A percentile compares a stretch with the other conserved stretches of the same genome.
These are phyloP conservation scores for Colletotrichum orbiculare DNA, from an alignment of 2,329 filamentous ascomycete species.

Conservation along the genomic window DNA sequence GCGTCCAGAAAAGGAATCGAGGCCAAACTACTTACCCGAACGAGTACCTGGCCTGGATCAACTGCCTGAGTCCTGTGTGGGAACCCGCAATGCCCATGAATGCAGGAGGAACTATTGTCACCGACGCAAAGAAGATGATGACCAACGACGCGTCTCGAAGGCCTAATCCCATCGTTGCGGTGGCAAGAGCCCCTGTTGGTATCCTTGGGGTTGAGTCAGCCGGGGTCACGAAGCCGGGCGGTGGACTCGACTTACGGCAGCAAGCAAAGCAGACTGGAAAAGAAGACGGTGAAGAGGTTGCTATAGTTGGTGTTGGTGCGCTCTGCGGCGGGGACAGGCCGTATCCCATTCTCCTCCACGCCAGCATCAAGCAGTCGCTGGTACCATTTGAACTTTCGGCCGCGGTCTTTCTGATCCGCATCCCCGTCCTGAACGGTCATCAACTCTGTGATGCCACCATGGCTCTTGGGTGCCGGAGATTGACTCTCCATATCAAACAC, in stretches of 20 bases:
- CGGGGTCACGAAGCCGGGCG: background rate
- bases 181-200: slow-evolving; percentile 69
- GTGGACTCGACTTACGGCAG: slow-evolving; percentile 59
- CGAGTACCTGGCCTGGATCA: slow-evolving; percentile 70
- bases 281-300: slow-evolving; percentile 71
- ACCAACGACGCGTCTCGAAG: slow-evolving; percentile 66
- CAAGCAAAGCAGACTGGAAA: slow-evolving; percentile 66
- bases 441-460: slow-evolving; percentile 40
- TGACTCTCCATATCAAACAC: slow-evolving; percentile 31
- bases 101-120: slow-evolving; percentile 65
- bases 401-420: slow-evolving; percentile 44
- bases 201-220: slow-evolving; percentile 49
- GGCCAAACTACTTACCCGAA: slow-evolving; percentile 56
- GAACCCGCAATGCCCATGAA: slow-evolving; percentile 66
- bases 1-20: no score
- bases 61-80: slow-evolving; percentile 68
- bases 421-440: slow-evolving; percentile 44
- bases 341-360: slow-evolving; percentile 65
- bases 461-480: slow-evolving; percentile 19
- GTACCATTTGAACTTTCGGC: slow-evolving; percentile 53
- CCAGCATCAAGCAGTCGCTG: slow-evolving; percentile 55
- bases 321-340: slow-evolving; percentile 65
- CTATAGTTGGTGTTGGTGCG: slow-evolving; percentile 63
- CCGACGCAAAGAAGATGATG: slow-evolving; percentile 68
- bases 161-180: slow-evolving; percentile 62